Evolutionary conservation across 257 asterid species (phyloP).

Genomic region (Solanum medicagineum): DNA sequence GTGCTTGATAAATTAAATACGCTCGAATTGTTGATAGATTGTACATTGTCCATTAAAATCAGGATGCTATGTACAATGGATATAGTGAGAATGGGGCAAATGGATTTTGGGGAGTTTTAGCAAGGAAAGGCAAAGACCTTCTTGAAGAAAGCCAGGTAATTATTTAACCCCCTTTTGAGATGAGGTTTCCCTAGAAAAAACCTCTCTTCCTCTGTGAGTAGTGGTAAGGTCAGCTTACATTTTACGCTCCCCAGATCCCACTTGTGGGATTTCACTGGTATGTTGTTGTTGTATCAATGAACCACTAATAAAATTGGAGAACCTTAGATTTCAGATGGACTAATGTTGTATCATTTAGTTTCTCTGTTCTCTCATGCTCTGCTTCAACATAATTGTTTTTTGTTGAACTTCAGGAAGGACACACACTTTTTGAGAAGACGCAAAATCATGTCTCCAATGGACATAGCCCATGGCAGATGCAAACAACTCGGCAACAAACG

Average conservation of each 20-base stretch:
- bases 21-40: not conserved
- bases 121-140: conserved; percentile 70
- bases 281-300: too few species aligned
- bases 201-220: too few species aligned
- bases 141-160: conserved; percentile 17
- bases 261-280: too few species aligned
- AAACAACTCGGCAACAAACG: conserved; percentile 12
- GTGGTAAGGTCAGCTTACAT: too few species aligned
- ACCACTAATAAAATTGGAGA: too few species aligned
- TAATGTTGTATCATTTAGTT: not conserved
- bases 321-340: not conserved
- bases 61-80: conserved; percentile 51
- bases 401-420: conserved; percentile 49
- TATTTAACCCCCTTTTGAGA: not conserved
- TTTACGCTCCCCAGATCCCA: too few species aligned
- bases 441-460: conserved; percentile 7
- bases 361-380: not conserved
- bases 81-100: conserved; percentile 48
- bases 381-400: not conserved
- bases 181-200: too few species aligned
- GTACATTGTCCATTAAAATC: not conserved
- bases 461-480: conserved; percentile 6
- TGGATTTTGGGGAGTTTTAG: conserved; percentile 89
- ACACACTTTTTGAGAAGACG: conserved; percentile 39
- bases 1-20: not conserved